Base-by-base conservation (phyloP, 257 asterid genomes). In the Nicotiana tomentosiformis region DNA sequence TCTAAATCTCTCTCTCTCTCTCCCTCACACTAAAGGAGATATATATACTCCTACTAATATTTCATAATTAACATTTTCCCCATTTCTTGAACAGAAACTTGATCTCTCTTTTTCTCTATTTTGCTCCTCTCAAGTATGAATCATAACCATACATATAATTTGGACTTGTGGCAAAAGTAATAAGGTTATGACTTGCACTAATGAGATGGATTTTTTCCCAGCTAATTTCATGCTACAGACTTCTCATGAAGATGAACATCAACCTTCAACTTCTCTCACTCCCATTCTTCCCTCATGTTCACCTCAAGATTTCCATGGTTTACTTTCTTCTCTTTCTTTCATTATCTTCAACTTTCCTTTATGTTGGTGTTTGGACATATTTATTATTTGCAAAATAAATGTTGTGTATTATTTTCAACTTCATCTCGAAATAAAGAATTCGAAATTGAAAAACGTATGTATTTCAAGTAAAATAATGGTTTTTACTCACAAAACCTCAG, bases 221-320 rank as follows among this genome's bases (percentile, higher is more conserved):
- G 65, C 98, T 77, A 93, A 93, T 89, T 94, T 93, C 84, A 90
- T 94, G 97, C 87, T 93, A 67, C 97, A 93, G 89, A 88, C 90
- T 82, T 82, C 93, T 61, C 94, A 92, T 39, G 88, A 86, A 78
- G 84, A 87, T 83, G 86, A 87, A 65, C 86, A 83, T 72, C 90
- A 85, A 18, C 88, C 88, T 77, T 85, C 90, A n/a, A 80, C 89
- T 26, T 89, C 92, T 78, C 84, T 85, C 83, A 62, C 76, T 82
- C 87, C 88, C 60, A 82, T 89, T 64, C 88, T 84, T 26, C 84
- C 87, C 51, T 82, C 85, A 49, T 83, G 85, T 81, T 56, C 82
- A 35, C 84, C 86, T 77, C 92, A 89, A 66, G 89, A 89, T 62
- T 87, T 84, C 49, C 88, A 86, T 46, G 89, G 90, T 89, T 53